Evolutionary conservation across 1,284 basidiomycete genomes (phyloP).

Genomic region (Chalciporus sp.): DNA sequence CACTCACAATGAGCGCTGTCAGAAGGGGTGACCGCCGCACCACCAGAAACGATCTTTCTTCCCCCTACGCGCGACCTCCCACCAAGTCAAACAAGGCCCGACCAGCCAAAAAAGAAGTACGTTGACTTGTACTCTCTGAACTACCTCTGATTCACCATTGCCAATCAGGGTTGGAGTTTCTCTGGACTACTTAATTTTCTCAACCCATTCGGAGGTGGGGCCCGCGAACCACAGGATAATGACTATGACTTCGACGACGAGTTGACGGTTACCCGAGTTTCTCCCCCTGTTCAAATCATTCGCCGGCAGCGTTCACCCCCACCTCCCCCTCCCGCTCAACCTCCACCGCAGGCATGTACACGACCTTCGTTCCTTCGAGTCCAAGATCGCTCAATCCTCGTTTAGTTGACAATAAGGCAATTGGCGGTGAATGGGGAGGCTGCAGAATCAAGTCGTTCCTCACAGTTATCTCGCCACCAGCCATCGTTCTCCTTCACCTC

Average conservation of each 20-base stretch:
- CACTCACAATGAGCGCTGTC: constrained; percentile 49
- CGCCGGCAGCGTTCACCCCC: constrained; percentile 25
- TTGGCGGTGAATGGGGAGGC: constrained; percentile 18
- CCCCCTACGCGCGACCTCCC: constrained; percentile 37
- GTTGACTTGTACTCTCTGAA: constrained; percentile 9
- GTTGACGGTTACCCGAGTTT: constrained; percentile 30
- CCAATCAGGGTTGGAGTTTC: constrained; percentile 52
- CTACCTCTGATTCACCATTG: not conserved
- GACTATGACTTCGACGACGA: constrained; percentile 15
- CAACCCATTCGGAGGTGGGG: constrained; percentile 45
- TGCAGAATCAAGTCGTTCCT: constrained; percentile 12
- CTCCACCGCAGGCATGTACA: constrained; percentile 32
- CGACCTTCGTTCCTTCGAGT: constrained; percentile 19
- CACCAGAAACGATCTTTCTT: constrained; percentile 38
- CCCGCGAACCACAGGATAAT: constrained; percentile 22
- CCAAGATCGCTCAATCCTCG: constrained; percentile 30
- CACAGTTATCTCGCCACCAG: constrained; percentile 19
- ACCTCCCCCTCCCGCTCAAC: constrained; percentile 19
- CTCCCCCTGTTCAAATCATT: constrained; percentile 15
- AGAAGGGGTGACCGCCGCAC: constrained; percentile 46
- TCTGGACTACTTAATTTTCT: constrained; percentile 48
- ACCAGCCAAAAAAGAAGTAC: constrained; percentile 48
- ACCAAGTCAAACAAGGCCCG: constrained; percentile 14
- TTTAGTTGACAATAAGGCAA: constrained; percentile 23
- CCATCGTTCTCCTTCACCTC: constrained; percentile 20